Evolutionary conservation across 306 rosid species (phyloP), one percentile per base, ranked within the genome.

Genomic region (Luffa aegyptiaca): DNA sequence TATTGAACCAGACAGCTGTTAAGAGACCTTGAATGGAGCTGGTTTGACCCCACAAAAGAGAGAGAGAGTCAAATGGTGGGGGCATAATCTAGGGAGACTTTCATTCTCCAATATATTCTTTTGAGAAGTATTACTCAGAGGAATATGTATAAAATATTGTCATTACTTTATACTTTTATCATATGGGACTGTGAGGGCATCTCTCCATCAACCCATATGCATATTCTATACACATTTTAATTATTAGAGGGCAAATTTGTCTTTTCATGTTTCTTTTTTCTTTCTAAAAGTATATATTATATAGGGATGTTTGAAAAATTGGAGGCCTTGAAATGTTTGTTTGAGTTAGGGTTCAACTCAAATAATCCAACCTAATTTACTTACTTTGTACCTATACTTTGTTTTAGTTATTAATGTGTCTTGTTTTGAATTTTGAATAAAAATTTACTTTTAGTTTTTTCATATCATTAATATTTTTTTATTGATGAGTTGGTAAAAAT

Each of bases 21-120:
- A 57, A 57, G 80, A 84, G 88, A 81, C 84, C 79, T 41, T 83
- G 75, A 84, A 81, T 84, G 84, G 37, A 65, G 72, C 4, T 78
- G 70, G 72, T 80, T 86, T 81, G 85, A 80, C 72, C 83, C 77
- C 42, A 46, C 77, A 73, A 12, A 62, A 31, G 76, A 26, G 71
- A 45, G 75, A 44, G 81, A 81, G 87, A 82, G 88, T 88, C 90
- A 85, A 90, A 92, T 80, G 88, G 85, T 85, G 82, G 87, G 84
- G 86, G 79, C 94, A 86, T 86, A 86, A 88, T 86, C 89, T 79
- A 62, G 79, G 91, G 90, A 90, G 91, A 86, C 90, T 92, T 87
- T 88, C 89, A 87, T 86, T 92, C 88, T 73, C 94, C 89, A 51
- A 88, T 75, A 85, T 87, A 87, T 84, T 92, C 88, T 82, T 82